A percentile compares a stretch with the other conserved stretches of the same genome.
Evolutionary conservation across 1,139 yeast genomes (phyloP).

Genomic region (Blastobotrys buckinghamii): DNA sequence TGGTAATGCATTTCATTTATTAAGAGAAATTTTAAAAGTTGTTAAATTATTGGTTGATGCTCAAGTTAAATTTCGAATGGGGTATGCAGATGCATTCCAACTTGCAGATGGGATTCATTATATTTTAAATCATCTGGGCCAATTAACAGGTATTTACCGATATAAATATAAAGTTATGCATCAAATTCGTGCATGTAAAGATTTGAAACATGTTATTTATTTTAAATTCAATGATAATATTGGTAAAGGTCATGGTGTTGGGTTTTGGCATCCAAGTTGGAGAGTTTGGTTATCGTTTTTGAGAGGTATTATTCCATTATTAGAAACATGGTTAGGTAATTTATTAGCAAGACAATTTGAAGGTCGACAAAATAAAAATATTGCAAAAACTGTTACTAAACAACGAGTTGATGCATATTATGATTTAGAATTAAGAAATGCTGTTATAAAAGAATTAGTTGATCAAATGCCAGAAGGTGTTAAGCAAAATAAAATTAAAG

Average conservation of each 20-base stretch:
- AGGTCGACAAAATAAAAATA: conserved; percentile 88
- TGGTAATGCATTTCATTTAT: conserved; percentile 93
- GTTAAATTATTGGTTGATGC: conserved; percentile 85
- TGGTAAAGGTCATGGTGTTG: conserved; percentile 98
- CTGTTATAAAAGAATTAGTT: conserved; percentile 90
- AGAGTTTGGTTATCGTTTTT: conserved; percentile 90
- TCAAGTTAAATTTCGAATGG: conserved; percentile 85
- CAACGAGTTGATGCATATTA: conserved; percentile 94
- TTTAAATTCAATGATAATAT: conserved; percentile 71
- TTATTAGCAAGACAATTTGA: conserved; percentile 89
- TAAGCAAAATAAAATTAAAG: conserved; percentile 78
- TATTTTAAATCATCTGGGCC: conserved; percentile 88
- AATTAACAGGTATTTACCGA: conserved; percentile 91
- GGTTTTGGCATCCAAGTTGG: conserved; percentile 99
- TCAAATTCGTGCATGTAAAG: conserved; percentile 94
- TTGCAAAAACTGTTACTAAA: conserved; percentile 89
- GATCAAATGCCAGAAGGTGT: conserved; percentile 98
- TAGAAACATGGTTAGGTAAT: conserved; percentile 95
- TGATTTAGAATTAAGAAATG: conserved; percentile 87
- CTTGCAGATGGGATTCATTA: conserved; percentile 92
- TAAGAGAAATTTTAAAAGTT: conserved; percentile 79
- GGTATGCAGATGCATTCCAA: conserved; percentile 89
- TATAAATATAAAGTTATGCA: conserved; percentile 98
- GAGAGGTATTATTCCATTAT: conserved; percentile 86
- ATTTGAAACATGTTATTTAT: conserved; percentile 85